phyloP scores from a whole-genome alignment of 306 rosid genomes.

The Quercus bicolor region DNA sequence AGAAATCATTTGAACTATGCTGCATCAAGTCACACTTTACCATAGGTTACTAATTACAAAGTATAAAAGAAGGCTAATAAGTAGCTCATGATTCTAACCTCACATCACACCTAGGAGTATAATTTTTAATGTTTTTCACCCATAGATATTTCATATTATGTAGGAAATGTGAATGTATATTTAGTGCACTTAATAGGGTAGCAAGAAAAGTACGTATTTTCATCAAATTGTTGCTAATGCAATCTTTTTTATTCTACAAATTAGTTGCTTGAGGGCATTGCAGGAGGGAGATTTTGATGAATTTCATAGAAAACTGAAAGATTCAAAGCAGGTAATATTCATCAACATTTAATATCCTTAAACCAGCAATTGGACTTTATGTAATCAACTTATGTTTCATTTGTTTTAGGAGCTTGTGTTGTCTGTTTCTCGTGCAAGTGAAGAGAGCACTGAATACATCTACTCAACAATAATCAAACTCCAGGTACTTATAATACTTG shows the following conservation, averaged over 20 bases:
- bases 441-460: conserved; percentile 84
- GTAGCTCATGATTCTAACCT: not conserved
- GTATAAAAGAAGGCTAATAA: not conserved
- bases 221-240: not conserved
- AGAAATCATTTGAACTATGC: not conserved
- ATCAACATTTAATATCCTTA: conserved; percentile 16
- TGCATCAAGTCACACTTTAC: not conserved
- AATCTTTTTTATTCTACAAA: not conserved
- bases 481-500: conserved; percentile 50
- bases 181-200: not conserved
- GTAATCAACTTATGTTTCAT: conserved; percentile 21
- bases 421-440: conserved; percentile 87
- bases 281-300: conserved; percentile 70
- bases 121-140: not conserved
- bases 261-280: conserved; percentile 88
- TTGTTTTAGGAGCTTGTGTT: conserved; percentile 70
- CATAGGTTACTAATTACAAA: not conserved
- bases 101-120: not conserved
- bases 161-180: not conserved
- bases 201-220: not conserved
- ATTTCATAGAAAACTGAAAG: conserved; percentile 53
- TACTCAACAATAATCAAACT: conserved; percentile 72
- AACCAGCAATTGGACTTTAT: conserved; percentile 11
- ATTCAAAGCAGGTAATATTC: conserved; percentile 76
- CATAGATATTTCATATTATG: not conserved